Conservation (phyloP, 192 early-diverging fungal species). For the Entophlyctis luteolus region DNA sequence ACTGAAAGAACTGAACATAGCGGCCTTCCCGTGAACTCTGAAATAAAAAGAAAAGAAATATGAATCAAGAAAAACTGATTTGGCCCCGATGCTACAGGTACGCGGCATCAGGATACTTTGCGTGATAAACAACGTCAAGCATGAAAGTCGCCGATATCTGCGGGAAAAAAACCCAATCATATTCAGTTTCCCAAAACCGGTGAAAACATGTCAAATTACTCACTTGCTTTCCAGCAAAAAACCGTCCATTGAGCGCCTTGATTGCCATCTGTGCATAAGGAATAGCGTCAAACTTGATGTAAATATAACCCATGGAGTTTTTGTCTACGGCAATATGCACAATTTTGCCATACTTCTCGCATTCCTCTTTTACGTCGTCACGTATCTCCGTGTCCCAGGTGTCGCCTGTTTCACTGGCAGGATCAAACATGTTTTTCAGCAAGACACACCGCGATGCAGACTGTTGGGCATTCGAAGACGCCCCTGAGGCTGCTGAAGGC, state of each 20-base stretch:
- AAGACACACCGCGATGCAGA: constrained; percentile 63
- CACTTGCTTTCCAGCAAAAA: constrained; percentile 83
- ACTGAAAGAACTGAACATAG: too few species aligned
- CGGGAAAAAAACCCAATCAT: too few species aligned
- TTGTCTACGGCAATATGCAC: constrained; percentile 72
- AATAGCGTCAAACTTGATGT: constrained; percentile 73
- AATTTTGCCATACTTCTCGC: constrained; percentile 72
- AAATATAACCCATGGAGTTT: constrained; percentile 62
- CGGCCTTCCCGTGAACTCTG: too few species aligned
- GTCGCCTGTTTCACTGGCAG: constrained; percentile 73
- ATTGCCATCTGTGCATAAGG: constrained; percentile 65
- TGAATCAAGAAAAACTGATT: too few species aligned
- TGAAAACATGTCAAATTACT: not conserved
- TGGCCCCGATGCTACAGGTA: constrained; percentile 18
- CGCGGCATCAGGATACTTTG: constrained; percentile 59
- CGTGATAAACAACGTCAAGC: constrained; percentile 62
- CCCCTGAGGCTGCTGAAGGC: not conserved
- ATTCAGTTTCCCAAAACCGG: not conserved
- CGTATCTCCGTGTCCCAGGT: constrained; percentile 82
- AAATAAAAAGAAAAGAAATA: too few species aligned
- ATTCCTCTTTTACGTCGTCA: constrained; percentile 81
- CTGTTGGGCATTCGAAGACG: constrained; percentile 43
- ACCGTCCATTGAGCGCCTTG: constrained; percentile 72
- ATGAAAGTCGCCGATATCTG: constrained; percentile 60
- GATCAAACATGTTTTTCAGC: constrained; percentile 85